Conservation (phyloP, 495 filamentous ascomycete genomes). For the Evansstolkia leycettana region DNA sequence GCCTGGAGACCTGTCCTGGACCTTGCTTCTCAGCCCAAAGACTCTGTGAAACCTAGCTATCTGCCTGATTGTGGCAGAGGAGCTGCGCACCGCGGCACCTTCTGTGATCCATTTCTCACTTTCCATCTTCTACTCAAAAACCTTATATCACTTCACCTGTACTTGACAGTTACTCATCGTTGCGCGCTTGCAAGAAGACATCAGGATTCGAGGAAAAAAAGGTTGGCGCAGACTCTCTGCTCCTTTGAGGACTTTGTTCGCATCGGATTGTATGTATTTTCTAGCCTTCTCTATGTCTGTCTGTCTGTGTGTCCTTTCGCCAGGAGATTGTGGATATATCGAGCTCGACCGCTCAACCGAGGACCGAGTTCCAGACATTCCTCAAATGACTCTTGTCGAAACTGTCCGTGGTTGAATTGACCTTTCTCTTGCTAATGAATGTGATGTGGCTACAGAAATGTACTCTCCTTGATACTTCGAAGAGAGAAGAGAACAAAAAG, state of each 20-base stretch:
- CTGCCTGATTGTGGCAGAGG: slow-evolving; percentile 8
- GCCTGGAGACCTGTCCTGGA: slow-evolving; percentile 5
- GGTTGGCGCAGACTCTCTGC: slow-evolving; percentile 11
- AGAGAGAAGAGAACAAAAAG: slow-evolving; percentile 14
- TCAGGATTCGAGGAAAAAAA: slow-evolving; percentile 1
- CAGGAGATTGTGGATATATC: no score
- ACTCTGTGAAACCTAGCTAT: slow-evolving; percentile 4
- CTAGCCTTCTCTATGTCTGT: slow-evolving; percentile 14
- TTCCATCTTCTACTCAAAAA: slow-evolving; percentile 1
- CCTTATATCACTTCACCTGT: slow-evolving; percentile 13
- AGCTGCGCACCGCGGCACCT: slow-evolving; percentile 6
- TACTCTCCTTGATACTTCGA: slow-evolving; percentile 28
- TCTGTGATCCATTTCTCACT: slow-evolving; percentile 10
- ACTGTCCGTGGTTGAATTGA: slow-evolving; percentile 6
- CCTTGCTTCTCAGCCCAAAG: slow-evolving; percentile 11
- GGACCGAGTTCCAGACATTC: no score
- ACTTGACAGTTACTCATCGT: slow-evolving; percentile 19
- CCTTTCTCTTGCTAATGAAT: slow-evolving; percentile 28
- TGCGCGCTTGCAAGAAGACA: no score
- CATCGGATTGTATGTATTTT: slow-evolving; percentile 38
- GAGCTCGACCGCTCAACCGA: no score
- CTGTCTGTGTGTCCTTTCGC: no score
- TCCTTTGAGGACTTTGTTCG: slow-evolving; percentile 9
- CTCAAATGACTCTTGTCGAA: neutral
- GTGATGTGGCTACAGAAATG: slow-evolving; percentile 30